Evolutionary conservation across 2,329 filamentous ascomycete species (phyloP), one percentile per base, ranked within the genome.

Genomic region (Alternaria hordeiaustralica): DNA sequence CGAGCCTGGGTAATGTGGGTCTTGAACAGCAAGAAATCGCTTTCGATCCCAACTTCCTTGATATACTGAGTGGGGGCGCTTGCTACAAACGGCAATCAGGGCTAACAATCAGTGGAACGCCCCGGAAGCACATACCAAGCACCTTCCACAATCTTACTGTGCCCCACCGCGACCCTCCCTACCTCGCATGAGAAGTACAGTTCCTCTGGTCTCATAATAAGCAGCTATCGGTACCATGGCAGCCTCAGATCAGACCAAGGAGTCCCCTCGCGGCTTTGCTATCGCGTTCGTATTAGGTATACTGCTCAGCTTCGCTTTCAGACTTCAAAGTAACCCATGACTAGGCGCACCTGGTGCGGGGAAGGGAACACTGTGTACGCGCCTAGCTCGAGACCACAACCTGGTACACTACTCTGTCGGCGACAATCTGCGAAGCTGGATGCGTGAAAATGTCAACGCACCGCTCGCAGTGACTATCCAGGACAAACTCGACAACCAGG

Each of bases 401-500:
- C 41, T 59, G 18, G 20, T 54, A 46, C 57, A 59, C 41, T 43
- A 54, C 15, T 59, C 57, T 1, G 49, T 59, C 18, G 41, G 57
- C 7, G 49, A 54, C 21, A 25, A 8, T 43, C 20, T 59, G 18
- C 57, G 49, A 20, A 59, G 49, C 49, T 59, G 49, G 57, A 54
- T 59, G 49, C 47, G 26, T 20, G 20, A 53, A 18, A 46, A 59
- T 3, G 13, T 7, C 13, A 30, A 46, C 10, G n/a, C 49, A 7
- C 36, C 57, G 9, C 49, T 60, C 18, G 41, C 57, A 26, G 41
- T 55, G 11, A 55, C 3, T 8, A 60, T 60, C 41, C 57, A 55
- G 33, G 49, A 60, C n/a, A 60, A 60, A 44, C 49, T 60, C 4
- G 41, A 55, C 5, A 60, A 60, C 2, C 49, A 60, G n/a, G 57